A percentile compares a stretch with the other conserved stretches of the same genome.
phyloP scores from a whole-genome alignment of 805 yeast species.

The Saturnispora sekii region DNA sequence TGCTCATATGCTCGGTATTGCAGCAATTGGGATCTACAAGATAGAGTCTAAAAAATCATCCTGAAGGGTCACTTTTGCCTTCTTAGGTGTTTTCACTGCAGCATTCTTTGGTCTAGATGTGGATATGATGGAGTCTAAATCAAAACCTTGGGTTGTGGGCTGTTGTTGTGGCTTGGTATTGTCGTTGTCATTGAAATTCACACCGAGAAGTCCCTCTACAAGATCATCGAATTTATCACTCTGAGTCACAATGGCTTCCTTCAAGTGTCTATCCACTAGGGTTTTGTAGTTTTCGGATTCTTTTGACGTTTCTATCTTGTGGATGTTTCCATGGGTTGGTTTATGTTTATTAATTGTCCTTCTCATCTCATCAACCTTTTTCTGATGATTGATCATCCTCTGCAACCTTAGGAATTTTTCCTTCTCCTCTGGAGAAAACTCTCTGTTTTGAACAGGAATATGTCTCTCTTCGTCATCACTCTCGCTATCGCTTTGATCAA shows the following conservation, averaged over 20 bases:
- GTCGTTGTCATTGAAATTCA: conserved; percentile 3
- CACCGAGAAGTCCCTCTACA: conserved; percentile 10
- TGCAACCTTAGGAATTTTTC: conserved; percentile 11
- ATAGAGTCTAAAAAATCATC: conserved; percentile 12
- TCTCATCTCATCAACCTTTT: conserved; percentile 11
- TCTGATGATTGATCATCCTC: conserved; percentile 12
- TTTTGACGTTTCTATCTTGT: conserved; percentile 10
- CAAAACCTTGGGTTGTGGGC: not conserved
- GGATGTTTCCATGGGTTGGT: conserved; percentile 5
- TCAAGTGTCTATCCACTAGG: conserved; percentile 8
- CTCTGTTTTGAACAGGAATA: conserved; percentile 6
- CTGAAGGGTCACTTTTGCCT: conserved; percentile 1
- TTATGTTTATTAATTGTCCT: not conserved
- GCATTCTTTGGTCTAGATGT: not conserved
- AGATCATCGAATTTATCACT: conserved; percentile 9
- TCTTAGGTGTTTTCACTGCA: not conserved
- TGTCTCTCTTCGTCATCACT: not conserved
- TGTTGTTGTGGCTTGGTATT: not conserved
- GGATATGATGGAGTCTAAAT: conserved; percentile 8
- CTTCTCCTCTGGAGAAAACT: conserved; percentile 13
- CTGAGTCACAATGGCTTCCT: not conserved
- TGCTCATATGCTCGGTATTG: not conserved
- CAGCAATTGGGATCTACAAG: not conserved
- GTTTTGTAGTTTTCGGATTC: conserved; percentile 13
- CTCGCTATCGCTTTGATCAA: conserved; percentile 1